These are phyloP conservation scores for Phylloporus scabripes DNA, from an alignment of 768 basidiomycete species.

Conservation along the genomic window DNA sequence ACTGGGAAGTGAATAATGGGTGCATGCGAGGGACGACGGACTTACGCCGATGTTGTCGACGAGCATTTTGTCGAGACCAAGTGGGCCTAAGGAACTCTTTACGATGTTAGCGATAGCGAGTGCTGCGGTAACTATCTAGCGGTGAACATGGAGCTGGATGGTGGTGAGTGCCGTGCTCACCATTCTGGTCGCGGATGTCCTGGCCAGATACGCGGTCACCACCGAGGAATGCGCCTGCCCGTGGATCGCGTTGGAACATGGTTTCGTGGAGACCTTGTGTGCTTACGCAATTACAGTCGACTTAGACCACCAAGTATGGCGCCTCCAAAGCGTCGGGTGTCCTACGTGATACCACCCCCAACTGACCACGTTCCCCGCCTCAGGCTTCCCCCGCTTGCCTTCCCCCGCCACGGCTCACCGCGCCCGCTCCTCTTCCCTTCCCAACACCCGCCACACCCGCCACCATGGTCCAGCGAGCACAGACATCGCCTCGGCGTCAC, in stretches of 20 bases:
- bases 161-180: conserved; percentile 35
- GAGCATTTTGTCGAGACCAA: conserved; percentile 95
- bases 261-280: not conserved
- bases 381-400: conserved; percentile 61
- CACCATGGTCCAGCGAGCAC: conserved; percentile 43
- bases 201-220: conserved; percentile 93
- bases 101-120: conserved; percentile 96
- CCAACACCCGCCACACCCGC: conserved; percentile 18
- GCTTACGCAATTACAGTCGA: conserved; percentile 21
- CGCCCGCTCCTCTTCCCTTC: conserved; percentile 59
- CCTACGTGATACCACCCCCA: conserved; percentile 83
- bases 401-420: conserved; percentile 59
- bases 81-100: conserved; percentile 91
- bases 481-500: conserved; percentile 83
- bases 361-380: conserved; percentile 56
- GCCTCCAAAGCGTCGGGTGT: conserved; percentile 63
- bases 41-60: conserved; percentile 95
- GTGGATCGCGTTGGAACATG: conserved; percentile 90
- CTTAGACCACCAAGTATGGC: conserved; percentile 24
- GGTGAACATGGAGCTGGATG: not conserved
- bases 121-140: conserved; percentile 76
- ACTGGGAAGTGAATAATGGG: conserved; percentile 13
- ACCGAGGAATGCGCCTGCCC: conserved; percentile 88
- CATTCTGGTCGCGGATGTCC: conserved; percentile 96
- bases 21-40: conserved; percentile 2